A percentile compares a stretch with the other conserved stretches of the same genome.
Evolutionary conservation across 2,329 filamentous ascomycete genomes (phyloP).

Genomic region (Rhinocladiella similis): DNA sequence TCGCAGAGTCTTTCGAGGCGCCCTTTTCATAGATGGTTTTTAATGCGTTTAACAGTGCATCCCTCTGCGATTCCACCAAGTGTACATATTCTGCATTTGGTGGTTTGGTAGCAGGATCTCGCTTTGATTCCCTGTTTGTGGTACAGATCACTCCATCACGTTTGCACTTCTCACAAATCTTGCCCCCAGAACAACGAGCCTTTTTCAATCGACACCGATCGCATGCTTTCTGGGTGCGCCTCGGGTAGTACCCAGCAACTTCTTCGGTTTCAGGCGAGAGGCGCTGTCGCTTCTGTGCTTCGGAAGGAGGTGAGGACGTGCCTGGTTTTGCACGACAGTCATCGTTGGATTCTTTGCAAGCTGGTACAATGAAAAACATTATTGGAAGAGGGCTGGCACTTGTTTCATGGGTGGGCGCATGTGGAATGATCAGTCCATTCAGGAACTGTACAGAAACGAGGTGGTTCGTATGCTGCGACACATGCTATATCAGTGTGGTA

Average conservation of each 20-base stretch:
- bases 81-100: conserved; percentile 16
- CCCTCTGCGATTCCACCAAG: conserved; percentile 15
- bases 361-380: conserved; percentile 21
- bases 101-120: conserved; percentile 4
- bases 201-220: conserved; percentile 22
- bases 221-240: conserved; percentile 18
- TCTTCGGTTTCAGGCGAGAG: conserved; percentile 10
- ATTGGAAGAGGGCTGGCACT: neutral
- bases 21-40: neutral
- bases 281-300: conserved; percentile 4
- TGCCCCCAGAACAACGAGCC: conserved; percentile 8
- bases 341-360: neutral
- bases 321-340: neutral
- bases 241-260: conserved; percentile 14
- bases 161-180: conserved; percentile 9
- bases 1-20: neutral
- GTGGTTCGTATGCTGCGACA: too few relatives aligned
- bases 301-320: neutral
- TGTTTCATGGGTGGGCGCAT: too few relatives aligned
- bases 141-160: neutral
- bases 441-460: too few relatives aligned
- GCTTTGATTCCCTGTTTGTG: neutral
- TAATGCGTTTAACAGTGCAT: conserved; percentile 5
- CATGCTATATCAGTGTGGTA: too few relatives aligned
- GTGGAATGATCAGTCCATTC: too few relatives aligned